Base-by-base conservation (phyloP, 345 rosid species). In the Gossypium anomalum region DNA sequence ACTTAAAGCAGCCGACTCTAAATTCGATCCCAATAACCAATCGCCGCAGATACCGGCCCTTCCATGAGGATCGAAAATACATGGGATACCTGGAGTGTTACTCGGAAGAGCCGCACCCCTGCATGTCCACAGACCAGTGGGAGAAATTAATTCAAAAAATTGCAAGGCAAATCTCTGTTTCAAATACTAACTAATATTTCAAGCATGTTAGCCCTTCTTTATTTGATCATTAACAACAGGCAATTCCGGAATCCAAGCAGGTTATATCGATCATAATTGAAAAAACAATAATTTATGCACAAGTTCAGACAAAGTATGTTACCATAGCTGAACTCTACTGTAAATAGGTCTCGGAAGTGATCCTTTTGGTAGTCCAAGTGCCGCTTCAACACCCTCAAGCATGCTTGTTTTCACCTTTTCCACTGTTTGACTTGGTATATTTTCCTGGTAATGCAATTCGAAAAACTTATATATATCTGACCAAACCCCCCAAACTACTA, bases 81-180 rank as follows among this genome's bases (percentile, higher is more conserved):
- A 92, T 62, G 95, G 92, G 44, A 84, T 63, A 48, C 90, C 76
- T 0, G 95, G 94, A 61, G 84, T 87, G 79, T 92, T 94, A 14
- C 80, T 89, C 3, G 98, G 97, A 72, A 89, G 88, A 62, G 98
- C 98, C 53, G 98, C 98, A 65, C 97, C 98, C 97, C 97, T 94
- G 79, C 71, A 75, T 23, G 74, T 2, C 57, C 73, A 9, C 61
- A 29, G 7, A 34, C 38, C 38, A 34, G 15, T 22, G 13, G 29
- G 14, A 53, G 25, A 47, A 43, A 23, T 7, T 44, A 52, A 19
- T 76, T 51, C 58, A 25, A 68, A 25, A 14, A 25, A 23, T 15
- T 16, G 43, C 41, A 67, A 22, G 25, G 38, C 20, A 67, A 34
- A 48, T 47, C 71, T 14, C 13, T 67, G 71, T 3, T 64, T n/a